Evolutionary conservation across 495 filamentous ascomycete species (phyloP).

Genomic region (Talaromyces proteolyticus): DNA sequence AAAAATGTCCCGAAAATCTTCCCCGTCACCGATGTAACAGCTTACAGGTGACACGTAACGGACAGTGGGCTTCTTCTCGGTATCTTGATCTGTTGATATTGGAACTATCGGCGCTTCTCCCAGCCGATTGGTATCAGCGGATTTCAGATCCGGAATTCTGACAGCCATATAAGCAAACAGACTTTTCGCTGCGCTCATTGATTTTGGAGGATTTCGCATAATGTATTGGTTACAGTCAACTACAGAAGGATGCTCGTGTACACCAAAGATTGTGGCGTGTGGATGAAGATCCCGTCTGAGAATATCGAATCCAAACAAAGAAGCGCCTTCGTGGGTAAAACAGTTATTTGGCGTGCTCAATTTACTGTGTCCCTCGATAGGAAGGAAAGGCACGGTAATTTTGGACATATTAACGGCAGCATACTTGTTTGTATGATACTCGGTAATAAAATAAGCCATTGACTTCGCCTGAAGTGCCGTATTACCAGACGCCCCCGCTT

Average conservation of each 20-base stretch:
- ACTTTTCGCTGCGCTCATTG: conserved; percentile 53
- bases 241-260: conserved; percentile 72
- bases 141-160: conserved; percentile 63
- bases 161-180: conserved; percentile 79
- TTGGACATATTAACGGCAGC: conserved; percentile 47
- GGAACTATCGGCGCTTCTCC: conserved; percentile 66
- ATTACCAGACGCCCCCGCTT: conserved; percentile 50
- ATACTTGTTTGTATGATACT: conserved; percentile 75
- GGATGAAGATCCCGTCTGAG: conserved; percentile 64
- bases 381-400: conserved; percentile 62
- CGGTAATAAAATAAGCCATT: conserved; percentile 76
- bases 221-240: conserved; percentile 65
- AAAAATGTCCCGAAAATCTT: conserved; percentile 81
- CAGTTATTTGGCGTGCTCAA: conserved; percentile 70
- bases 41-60: conserved; percentile 55
- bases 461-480: conserved; percentile 51
- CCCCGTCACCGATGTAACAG: conserved; percentile 73
- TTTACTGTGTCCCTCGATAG: conserved; percentile 57
- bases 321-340: conserved; percentile 72
- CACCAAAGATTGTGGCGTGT: conserved; percentile 79
- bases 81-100: conserved; percentile 36
- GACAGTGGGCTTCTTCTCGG: conserved; percentile 24
- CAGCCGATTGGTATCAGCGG: conserved; percentile 52
- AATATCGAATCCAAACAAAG: conserved; percentile 73
- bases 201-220: conserved; percentile 62